phyloP scores from a whole-genome alignment of 1,139 yeast genomes.

The Taphrina betulina region DNA sequence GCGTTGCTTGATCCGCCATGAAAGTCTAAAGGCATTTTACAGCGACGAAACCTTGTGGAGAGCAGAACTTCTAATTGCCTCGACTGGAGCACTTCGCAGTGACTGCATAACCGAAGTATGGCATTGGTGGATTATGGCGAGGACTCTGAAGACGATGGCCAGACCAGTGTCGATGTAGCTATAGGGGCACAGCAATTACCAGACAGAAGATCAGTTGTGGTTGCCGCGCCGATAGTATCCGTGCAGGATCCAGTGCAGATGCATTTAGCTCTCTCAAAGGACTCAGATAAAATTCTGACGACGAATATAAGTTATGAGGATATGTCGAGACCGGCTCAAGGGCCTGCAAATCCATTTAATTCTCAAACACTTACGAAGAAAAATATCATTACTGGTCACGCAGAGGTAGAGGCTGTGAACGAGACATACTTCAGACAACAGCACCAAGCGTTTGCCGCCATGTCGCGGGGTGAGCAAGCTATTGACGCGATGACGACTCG shows the following conservation, averaged over 20 bases:
- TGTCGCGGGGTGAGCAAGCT: constrained; percentile 41
- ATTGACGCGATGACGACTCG: constrained; percentile 36
- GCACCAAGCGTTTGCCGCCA: constrained; percentile 45
- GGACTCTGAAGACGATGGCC: constrained; percentile 7
- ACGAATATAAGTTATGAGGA: constrained; percentile 33
- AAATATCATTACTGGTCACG: constrained; percentile 43
- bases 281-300: constrained; percentile 12
- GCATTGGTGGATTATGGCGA: constrained; percentile 7
- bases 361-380: constrained; percentile 32
- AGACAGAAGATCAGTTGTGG: constrained; percentile 5
- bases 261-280: constrained; percentile 3
- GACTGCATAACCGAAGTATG: too few species aligned
- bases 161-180: background rate
- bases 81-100: too few species aligned
- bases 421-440: constrained; percentile 49
- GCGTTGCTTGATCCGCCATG: too few species aligned
- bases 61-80: too few species aligned
- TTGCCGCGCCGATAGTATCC: constrained; percentile 20
- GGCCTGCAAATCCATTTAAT: constrained; percentile 39
- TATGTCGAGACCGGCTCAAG: constrained; percentile 38
- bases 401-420: constrained; percentile 48
- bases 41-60: too few species aligned
- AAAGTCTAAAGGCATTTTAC: too few species aligned
- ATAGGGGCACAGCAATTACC: constrained; percentile 2
- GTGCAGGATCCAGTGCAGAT: constrained; percentile 10